phyloP scores from a whole-genome alignment of 2,329 filamentous ascomycete genomes.

The Monosporascus sp. region DNA sequence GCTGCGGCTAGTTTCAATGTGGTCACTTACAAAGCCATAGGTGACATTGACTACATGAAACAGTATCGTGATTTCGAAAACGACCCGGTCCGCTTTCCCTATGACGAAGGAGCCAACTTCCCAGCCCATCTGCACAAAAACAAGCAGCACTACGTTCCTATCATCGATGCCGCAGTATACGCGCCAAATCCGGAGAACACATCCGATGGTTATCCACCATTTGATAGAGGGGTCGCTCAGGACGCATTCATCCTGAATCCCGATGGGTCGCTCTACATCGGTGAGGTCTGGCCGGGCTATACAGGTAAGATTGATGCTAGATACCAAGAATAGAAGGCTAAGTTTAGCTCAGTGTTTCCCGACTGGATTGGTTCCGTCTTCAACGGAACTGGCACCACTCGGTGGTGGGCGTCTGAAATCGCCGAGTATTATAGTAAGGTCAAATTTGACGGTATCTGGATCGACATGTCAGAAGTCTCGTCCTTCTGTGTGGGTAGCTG shows the following conservation, averaged over 20 bases:
- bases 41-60: slow-evolving; percentile 68
- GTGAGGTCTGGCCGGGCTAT: slow-evolving; percentile 70
- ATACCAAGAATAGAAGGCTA: neutral
- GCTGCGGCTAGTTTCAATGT: slow-evolving; percentile 29
- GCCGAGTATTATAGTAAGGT: slow-evolving; percentile 46
- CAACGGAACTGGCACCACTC: slow-evolving; percentile 56
- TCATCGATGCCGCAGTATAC: slow-evolving; percentile 68
- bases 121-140: slow-evolving; percentile 56
- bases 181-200: slow-evolving; percentile 65
- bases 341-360: slow-evolving; percentile 47
- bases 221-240: slow-evolving; percentile 54
- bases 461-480: slow-evolving; percentile 53
- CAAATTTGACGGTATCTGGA: slow-evolving; percentile 49
- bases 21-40: slow-evolving; percentile 44
- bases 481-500: slow-evolving; percentile 69
- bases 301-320: slow-evolving; percentile 30
- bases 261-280: slow-evolving; percentile 51
- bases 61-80: slow-evolving; percentile 56
- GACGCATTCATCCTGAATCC: slow-evolving; percentile 49
- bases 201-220: slow-evolving; percentile 58
- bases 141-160: slow-evolving; percentile 65
- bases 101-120: slow-evolving; percentile 54
- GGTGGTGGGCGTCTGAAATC: slow-evolving; percentile 65
- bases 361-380: slow-evolving; percentile 62
- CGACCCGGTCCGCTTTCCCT: slow-evolving; percentile 51